Conservation (phyloP, 768 basidiomycete genomes). For the Rhizopogon vulgaris region DNA sequence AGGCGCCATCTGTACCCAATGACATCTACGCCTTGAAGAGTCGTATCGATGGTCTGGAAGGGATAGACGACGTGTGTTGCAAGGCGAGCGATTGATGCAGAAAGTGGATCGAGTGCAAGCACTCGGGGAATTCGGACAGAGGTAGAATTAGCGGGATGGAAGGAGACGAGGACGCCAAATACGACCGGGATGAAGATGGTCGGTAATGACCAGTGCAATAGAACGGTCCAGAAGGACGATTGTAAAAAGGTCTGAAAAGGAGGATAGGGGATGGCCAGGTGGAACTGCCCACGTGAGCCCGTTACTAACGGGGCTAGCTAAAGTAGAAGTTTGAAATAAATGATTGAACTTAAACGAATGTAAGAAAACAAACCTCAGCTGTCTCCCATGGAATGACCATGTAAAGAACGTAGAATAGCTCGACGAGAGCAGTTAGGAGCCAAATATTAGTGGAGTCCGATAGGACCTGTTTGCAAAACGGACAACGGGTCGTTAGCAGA, state of each 20-base stretch:
- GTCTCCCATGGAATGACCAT: slow-evolving; percentile 49
- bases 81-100: slow-evolving; percentile 57
- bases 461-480: slow-evolving; percentile 34
- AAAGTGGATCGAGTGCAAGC: slow-evolving; percentile 50
- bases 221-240: slow-evolving; percentile 43
- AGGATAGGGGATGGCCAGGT: slow-evolving; percentile 39
- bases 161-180: slow-evolving; percentile 56
- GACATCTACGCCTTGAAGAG: slow-evolving; percentile 40
- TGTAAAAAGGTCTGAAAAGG: slow-evolving; percentile 40
- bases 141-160: slow-evolving; percentile 38
- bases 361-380: slow-evolving; percentile 30
- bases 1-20: slow-evolving; percentile 52
- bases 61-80: slow-evolving; percentile 58
- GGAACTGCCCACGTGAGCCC: slow-evolving; percentile 5
- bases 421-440: slow-evolving; percentile 45
- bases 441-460: slow-evolving; percentile 64
- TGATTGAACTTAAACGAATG: background rate
- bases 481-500: slow-evolving; percentile 1
- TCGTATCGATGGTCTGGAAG: slow-evolving; percentile 23
- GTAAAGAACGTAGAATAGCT: slow-evolving; percentile 48
- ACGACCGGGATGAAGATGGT: slow-evolving; percentile 53
- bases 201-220: slow-evolving; percentile 60
- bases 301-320: background rate
- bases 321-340: background rate
- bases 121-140: slow-evolving; percentile 16